Percentiles rank a stretch among this genome's conserved stretches.
Conservation (phyloP, 306 rosid genomes). For the Pterocarpus macrocarpus region DNA sequence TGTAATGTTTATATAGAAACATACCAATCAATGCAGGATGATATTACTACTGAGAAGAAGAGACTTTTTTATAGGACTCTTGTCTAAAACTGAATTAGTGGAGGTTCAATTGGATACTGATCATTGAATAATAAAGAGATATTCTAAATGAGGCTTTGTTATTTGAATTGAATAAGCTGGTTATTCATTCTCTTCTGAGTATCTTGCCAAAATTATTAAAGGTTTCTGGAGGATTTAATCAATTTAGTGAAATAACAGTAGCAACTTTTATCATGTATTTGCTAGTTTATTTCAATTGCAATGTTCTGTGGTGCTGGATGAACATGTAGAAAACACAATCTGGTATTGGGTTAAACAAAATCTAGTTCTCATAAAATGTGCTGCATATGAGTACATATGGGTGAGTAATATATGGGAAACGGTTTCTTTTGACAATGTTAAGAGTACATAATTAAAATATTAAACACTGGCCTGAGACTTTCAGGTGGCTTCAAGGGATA, state of each 20-base stretch:
- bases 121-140: conserved; percentile 6
- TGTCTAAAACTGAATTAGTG: background rate
- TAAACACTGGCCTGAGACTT: conserved; percentile 2
- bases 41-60: conserved; percentile 9
- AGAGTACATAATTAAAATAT: background rate
- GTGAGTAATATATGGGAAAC: conserved; percentile 7
- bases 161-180: conserved; percentile 27
- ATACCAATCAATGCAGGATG: background rate
- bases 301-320: background rate
- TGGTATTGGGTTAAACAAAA: background rate
- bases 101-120: conserved; percentile 16
- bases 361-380: conserved; percentile 8
- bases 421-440: background rate
- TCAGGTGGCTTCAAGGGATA: background rate
- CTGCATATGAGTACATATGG: background rate
- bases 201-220: background rate
- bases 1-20: conserved; percentile 1
- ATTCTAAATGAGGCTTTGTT: conserved; percentile 11
- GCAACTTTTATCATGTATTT: conserved; percentile 1
- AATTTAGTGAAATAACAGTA: background rate
- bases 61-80: background rate
- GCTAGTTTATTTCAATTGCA: conserved; percentile 23
- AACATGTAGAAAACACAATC: background rate
- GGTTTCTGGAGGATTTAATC: background rate
- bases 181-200: conserved; percentile 1